These are phyloP conservation scores for Dryas octopetala DNA, from an alignment of 306 rosid genomes.

Conservation along the genomic window DNA sequence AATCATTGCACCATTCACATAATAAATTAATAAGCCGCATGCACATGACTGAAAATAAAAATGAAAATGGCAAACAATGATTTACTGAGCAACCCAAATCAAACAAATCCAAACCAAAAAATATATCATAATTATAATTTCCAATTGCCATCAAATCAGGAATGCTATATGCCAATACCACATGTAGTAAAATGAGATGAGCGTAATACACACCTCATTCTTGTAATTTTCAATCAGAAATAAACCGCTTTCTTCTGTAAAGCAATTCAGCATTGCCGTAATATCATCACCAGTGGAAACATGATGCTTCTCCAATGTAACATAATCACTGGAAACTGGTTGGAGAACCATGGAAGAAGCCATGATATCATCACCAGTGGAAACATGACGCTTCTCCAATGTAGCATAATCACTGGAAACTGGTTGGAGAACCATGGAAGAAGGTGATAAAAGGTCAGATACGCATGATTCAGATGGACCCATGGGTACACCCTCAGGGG, in stretches of 20 bases:
- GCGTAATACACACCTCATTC: conserved; percentile 39
- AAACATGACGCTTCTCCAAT: conserved; percentile 5
- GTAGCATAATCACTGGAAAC: conserved; percentile 7
- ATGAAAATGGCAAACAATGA: neutral
- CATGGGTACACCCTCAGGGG: conserved; percentile 11
- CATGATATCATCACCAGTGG: conserved; percentile 22
- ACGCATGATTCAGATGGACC: conserved; percentile 38
- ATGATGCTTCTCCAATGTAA: conserved; percentile 4
- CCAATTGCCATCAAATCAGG: neutral
- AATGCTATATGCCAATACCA: neutral
- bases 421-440: conserved; percentile 18
- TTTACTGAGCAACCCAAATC: neutral
- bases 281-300: conserved; percentile 22
- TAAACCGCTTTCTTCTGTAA: conserved; percentile 11
- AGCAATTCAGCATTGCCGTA: conserved; percentile 11
- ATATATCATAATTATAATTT: neutral
- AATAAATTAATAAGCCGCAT: too few species aligned
- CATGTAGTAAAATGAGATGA: neutral
- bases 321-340: conserved; percentile 10
- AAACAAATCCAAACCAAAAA: neutral
- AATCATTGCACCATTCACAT: neutral
- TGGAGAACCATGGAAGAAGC: conserved; percentile 19
- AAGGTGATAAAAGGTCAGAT: conserved; percentile 32
- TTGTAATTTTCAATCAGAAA: conserved; percentile 10
- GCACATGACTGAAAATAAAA: neutral